Evolutionary conservation across 2,329 filamentous ascomycete species (phyloP).

Genomic region (Colletotrichum lini): DNA sequence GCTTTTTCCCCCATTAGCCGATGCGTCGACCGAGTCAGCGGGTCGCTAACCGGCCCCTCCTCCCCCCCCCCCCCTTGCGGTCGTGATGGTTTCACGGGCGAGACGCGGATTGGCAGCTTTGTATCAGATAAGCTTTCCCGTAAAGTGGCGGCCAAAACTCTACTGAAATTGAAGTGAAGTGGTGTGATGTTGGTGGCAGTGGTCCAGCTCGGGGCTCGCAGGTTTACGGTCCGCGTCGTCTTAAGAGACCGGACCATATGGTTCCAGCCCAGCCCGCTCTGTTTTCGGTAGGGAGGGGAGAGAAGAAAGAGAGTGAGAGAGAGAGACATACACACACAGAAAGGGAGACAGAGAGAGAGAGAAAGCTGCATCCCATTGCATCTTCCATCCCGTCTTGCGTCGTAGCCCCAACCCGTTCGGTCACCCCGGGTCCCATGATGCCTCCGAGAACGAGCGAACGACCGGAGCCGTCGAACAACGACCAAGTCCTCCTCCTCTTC

Average conservation of each 20-base stretch:
- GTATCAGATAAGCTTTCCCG: conserved; percentile 10
- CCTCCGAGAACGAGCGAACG: conserved; percentile 13
- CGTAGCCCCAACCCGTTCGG: not conserved
- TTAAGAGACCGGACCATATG: conserved; percentile 17
- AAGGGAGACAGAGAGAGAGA: too few species aligned
- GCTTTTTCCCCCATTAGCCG: not conserved
- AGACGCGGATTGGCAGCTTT: conserved; percentile 6
- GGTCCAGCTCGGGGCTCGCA: too few species aligned
- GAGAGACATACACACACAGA: too few species aligned
- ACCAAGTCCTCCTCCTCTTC: not conserved
- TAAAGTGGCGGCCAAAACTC: conserved; percentile 19
- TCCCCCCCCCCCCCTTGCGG: not conserved
- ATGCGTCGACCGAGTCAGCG: conserved; percentile 28
- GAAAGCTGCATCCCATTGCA: conserved; percentile 11
- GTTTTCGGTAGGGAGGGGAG: too few species aligned
- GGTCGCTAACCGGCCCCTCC: not conserved
- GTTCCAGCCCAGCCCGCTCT: not conserved
- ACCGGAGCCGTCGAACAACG: conserved; percentile 20
- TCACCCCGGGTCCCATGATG: conserved; percentile 23
- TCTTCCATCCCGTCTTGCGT: conserved; percentile 29
- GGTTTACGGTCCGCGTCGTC: not conserved
- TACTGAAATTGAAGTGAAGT: not conserved
- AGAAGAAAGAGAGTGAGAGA: too few species aligned
- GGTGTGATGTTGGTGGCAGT: too few species aligned
- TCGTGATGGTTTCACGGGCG: conserved; percentile 16